These are phyloP conservation scores for Neofusicoccum cordaticola DNA, from an alignment of 2,329 filamentous ascomycete species.

Conservation along the genomic window DNA sequence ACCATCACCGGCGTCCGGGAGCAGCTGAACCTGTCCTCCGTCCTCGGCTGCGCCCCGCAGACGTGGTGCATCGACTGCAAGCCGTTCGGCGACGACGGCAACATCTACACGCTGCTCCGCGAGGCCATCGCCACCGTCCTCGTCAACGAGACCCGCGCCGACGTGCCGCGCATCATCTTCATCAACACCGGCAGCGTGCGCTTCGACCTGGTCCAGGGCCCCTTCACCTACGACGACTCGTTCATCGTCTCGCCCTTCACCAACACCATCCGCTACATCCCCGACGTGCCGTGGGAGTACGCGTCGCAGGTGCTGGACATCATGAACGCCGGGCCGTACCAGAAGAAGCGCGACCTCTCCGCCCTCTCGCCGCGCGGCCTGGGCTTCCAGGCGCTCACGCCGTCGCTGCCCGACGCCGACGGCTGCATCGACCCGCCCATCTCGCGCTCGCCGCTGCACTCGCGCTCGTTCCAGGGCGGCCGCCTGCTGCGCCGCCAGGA, in stretches of 20 bases:
- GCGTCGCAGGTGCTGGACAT: conserved; percentile 40
- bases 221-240: conserved; percentile 55
- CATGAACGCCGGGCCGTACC: conserved; percentile 45
- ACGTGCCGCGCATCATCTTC: conserved; percentile 55
- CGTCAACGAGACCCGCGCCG: conserved; percentile 50
- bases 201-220: conserved; percentile 62
- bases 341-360: conserved; percentile 33
- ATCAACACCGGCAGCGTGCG: conserved; percentile 61
- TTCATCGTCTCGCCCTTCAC: conserved; percentile 58
- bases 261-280: conserved; percentile 54
- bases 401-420: conserved; percentile 36
- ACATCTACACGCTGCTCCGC: conserved; percentile 55
- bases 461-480: conserved; percentile 33
- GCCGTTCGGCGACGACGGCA: conserved; percentile 52
- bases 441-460: conserved; percentile 26
- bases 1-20: conserved; percentile 53
- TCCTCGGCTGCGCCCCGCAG: conserved; percentile 60
- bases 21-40: conserved; percentile 53
- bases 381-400: not conserved
- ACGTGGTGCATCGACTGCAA: conserved; percentile 59
- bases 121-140: conserved; percentile 53
- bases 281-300: conserved; percentile 50
- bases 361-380: conserved; percentile 30
- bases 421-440: conserved; percentile 50
- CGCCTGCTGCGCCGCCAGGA: conserved; percentile 51